Evolutionary conservation across 805 yeast species (phyloP), one percentile per base, ranked within the genome.

Genomic region (Hanseniaspora pseudoguilliermondii): DNA sequence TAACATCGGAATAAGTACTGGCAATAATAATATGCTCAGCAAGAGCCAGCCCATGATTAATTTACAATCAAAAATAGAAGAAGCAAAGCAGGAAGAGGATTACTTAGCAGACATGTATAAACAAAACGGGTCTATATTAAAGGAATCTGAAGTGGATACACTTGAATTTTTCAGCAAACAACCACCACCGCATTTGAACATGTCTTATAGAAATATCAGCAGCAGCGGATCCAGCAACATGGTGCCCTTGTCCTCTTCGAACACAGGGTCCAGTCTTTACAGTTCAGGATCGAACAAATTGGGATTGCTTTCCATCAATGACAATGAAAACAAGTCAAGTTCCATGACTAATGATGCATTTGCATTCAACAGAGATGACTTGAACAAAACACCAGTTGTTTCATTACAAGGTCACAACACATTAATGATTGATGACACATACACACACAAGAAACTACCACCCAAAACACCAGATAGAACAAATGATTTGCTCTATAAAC

Each of bases 391-490:
- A 2, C 56, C 56, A 3, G 34, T 29, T 35, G 50, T 32, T 18
- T 13, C 47, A 7, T 1, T 44, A 5, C 23, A 44, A 9, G 21
- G 47, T 5, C 16, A 27, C 36, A 44, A 29, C 18, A 44, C 34
- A 6, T 8, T 29, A 15, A 2, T 27, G 11, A 44, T 44, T 10
- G 29, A 27, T n/a, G 47, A 29, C 15, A 5, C 20, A 11, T 11
- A 27, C 16, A 25, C 8, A 10, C 21, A 16, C 8, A 46, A 20
- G 18, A 53, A 46, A 21, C 34, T 43, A 32, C 55, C 49, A 4
- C 58, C 58, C 11, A 50, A 49, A n/a, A 55, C 58, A 15, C 58
- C 58, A 5, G 58, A 55, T 13, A 44, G 43, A 39, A 53, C 56
- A 34, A 55, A 55, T 18, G 47, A 35, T n/a, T 46, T 55, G 29